A percentile compares a stretch with the other conserved stretches of the same genome.
These are phyloP conservation scores for Globisporangium heterothallicum DNA, from an alignment of 352 stramenopile species.

Conservation along the genomic window DNA sequence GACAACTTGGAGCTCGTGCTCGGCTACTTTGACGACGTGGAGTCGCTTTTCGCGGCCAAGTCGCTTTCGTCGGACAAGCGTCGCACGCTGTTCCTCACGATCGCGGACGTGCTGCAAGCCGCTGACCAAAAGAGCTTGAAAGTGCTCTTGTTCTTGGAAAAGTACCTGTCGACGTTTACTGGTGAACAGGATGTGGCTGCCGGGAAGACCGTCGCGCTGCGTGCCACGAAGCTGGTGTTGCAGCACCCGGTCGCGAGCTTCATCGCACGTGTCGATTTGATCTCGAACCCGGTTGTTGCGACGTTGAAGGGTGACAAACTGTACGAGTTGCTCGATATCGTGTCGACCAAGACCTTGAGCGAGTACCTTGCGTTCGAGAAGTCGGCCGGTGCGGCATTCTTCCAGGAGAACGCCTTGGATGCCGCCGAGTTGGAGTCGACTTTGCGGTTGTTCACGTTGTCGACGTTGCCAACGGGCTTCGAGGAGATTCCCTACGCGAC, in stretches of 20 bases:
- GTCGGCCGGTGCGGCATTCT: conserved; percentile 50
- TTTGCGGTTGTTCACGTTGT: conserved; percentile 92
- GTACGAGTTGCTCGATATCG: conserved; percentile 89
- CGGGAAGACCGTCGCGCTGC: conserved; percentile 74
- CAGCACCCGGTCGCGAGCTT: conserved; percentile 89
- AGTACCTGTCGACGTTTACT: conserved; percentile 62
- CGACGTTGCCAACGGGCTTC: conserved; percentile 86
- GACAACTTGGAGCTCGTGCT: conserved; percentile 55
- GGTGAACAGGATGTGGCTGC: conserved; percentile 49
- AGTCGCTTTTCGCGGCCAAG: conserved; percentile 42
- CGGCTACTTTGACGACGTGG: conserved; percentile 67
- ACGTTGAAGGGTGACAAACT: conserved; percentile 65
- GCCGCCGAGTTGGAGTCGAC: conserved; percentile 64
- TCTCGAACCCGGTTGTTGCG: conserved; percentile 74
- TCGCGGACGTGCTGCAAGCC: conserved; percentile 59
- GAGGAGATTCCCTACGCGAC: conserved; percentile 88
- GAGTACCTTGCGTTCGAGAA: conserved; percentile 86
- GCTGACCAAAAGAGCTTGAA: conserved; percentile 37
- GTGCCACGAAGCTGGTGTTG: conserved; percentile 81
- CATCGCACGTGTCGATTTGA: conserved; percentile 82
- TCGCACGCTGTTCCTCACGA: conserved; percentile 56
- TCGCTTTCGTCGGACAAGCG: conserved; percentile 43
- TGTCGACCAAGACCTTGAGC: conserved; percentile 89
- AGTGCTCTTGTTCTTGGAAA: conserved; percentile 65
- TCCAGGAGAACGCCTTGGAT: conserved; percentile 51